phyloP scores from a whole-genome alignment of 345 rosid genomes.

The Pistacia vera region DNA sequence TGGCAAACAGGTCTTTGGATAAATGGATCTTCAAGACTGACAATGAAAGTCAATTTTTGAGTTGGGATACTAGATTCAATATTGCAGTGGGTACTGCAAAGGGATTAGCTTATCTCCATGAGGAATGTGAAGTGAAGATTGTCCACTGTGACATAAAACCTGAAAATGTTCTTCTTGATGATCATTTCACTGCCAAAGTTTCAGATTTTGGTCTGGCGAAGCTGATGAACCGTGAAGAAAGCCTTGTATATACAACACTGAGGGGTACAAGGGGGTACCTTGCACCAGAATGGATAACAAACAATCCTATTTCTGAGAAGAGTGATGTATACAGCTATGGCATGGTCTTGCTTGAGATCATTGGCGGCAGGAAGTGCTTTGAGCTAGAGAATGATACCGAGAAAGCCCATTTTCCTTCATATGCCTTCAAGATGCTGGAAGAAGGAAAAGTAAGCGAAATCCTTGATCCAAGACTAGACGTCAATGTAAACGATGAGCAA shows the following conservation, averaged over 20 bases:
- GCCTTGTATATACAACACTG: conserved; percentile 45
- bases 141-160: conserved; percentile 58
- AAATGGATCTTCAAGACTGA: conserved; percentile 50
- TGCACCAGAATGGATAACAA: conserved; percentile 65
- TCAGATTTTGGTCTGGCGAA: conserved; percentile 59
- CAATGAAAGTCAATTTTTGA: conserved; percentile 26
- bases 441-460: conserved; percentile 41
- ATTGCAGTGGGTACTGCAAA: conserved; percentile 50
- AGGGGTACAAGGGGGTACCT: conserved; percentile 66
- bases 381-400: conserved; percentile 34
- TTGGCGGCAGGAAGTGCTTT: conserved; percentile 53
- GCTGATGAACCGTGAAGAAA: conserved; percentile 52
- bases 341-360: conserved; percentile 54
- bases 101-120: conserved; percentile 56
- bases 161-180: conserved; percentile 50
- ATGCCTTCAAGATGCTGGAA: conserved; percentile 55
- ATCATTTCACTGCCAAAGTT: conserved; percentile 47
- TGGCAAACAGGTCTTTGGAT: conserved; percentile 52
- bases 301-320: conserved; percentile 53
- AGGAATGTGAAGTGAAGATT: conserved; percentile 53
- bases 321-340: conserved; percentile 63
- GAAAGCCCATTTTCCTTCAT: conserved; percentile 44
- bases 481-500: conserved; percentile 28
- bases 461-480: conserved; percentile 38
- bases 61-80: conserved; percentile 46